Conservation (phyloP, 2,329 filamentous ascomycete genomes). For the Fusarium nodosum region DNA sequence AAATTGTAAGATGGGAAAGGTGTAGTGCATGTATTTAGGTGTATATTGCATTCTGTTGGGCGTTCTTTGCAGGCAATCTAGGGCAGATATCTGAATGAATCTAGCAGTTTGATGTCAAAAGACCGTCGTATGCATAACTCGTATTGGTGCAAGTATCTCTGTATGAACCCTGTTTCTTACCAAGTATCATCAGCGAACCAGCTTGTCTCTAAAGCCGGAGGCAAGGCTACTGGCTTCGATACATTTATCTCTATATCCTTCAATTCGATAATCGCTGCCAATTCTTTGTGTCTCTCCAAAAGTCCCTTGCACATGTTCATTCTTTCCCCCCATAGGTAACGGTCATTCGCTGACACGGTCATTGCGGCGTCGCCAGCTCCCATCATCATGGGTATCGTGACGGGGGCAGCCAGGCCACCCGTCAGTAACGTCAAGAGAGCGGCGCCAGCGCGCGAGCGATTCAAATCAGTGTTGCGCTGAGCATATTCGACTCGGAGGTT, state of each 20-base stretch:
- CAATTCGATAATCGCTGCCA: background rate
- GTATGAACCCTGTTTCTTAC: background rate
- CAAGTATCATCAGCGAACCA: constrained; percentile 25
- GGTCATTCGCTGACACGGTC: constrained; percentile 14
- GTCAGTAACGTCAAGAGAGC: constrained; percentile 20
- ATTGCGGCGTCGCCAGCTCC: constrained; percentile 13
- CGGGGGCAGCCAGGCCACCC: constrained; percentile 2
- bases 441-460: constrained; percentile 13
- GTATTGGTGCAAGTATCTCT: background rate
- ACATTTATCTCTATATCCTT: background rate
- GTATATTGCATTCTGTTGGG: background rate
- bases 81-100: background rate
- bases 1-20: background rate
- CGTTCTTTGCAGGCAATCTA: background rate
- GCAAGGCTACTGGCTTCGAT: background rate
- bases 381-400: constrained; percentile 31
- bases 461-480: constrained; percentile 10
- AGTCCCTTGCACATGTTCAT: constrained; percentile 7
- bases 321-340: constrained; percentile 9
- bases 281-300: background rate
- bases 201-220: constrained; percentile 9
- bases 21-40: background rate
- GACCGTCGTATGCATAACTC: background rate
- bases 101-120: background rate
- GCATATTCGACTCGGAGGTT: constrained; percentile 12